These are phyloP conservation scores for Dryas integrifolia DNA, from an alignment of 331 rosid species.

Conservation along the genomic window DNA sequence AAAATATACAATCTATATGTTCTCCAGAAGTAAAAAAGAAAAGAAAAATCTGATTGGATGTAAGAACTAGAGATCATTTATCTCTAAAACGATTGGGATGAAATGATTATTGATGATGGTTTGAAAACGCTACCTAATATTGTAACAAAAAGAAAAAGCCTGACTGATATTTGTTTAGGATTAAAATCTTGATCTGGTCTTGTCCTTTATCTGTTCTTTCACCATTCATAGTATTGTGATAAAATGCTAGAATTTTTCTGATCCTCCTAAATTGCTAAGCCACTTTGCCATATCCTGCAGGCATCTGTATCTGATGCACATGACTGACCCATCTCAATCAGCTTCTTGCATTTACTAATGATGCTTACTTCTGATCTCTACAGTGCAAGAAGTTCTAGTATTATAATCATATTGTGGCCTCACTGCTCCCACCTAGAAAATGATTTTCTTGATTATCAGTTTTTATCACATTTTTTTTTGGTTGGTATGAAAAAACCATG, in stretches of 20 bases:
- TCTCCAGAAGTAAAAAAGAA: neutral
- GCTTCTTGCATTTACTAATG: neutral
- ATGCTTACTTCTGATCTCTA: neutral
- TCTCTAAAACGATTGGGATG: neutral
- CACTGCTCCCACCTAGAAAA: neutral
- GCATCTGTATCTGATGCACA: too few species aligned
- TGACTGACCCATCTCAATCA: neutral
- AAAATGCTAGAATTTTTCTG: neutral
- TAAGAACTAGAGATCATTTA: neutral
- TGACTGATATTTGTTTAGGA: neutral
- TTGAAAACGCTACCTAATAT: neutral
- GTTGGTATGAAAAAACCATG: neutral
- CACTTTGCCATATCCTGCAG: neutral
- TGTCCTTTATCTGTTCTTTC: neutral
- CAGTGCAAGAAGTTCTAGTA: neutral
- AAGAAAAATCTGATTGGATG: neutral
- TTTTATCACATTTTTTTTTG: too few species aligned
- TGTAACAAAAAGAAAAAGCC: neutral
- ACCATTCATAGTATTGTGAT: neutral
- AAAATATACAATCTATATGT: neutral
- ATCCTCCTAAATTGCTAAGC: slow-evolving; percentile 1
- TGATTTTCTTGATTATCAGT: neutral
- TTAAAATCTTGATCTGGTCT: neutral
- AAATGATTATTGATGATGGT: neutral
- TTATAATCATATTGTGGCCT: neutral